Percentiles rank a stretch among this genome's conserved stretches.
Evolutionary conservation across 1,284 basidiomycete species (phyloP).

Genomic region (Trichosporon coremiiforme): DNA sequence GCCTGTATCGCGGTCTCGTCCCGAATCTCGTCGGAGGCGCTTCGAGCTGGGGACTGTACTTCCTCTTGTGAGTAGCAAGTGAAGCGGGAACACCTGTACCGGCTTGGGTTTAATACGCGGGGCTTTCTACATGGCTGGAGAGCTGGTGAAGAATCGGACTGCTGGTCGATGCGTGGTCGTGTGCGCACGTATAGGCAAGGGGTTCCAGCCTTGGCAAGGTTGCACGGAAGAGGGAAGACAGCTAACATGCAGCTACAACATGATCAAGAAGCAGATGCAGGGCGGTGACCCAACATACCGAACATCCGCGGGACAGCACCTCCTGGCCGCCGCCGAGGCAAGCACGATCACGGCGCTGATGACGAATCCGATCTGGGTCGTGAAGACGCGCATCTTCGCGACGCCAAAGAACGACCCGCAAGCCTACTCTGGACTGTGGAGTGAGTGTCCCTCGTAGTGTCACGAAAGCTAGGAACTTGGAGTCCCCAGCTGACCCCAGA

Average conservation of each 20-base stretch:
- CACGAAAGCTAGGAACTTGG: background rate
- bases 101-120: too few relatives aligned
- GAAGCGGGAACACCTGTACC: too few relatives aligned
- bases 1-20: conserved; percentile 85
- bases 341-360: conserved; percentile 90
- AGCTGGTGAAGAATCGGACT: too few relatives aligned
- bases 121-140: too few relatives aligned
- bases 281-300: conserved; percentile 52
- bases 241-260: conserved; percentile 72
- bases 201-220: too few relatives aligned
- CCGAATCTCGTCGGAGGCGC: conserved; percentile 95
- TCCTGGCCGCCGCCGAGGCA: conserved; percentile 90
- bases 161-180: background rate
- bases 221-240: too few relatives aligned
- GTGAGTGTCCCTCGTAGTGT: conserved; percentile 59
- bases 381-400: conserved; percentile 97
- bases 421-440: conserved; percentile 76
- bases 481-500: conserved; percentile 5
- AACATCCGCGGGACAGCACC: conserved; percentile 75
- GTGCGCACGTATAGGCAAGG: background rate
- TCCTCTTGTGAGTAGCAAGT: conserved; percentile 78
- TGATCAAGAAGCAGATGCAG: conserved; percentile 74
- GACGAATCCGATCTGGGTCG: conserved; percentile 98
- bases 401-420: conserved; percentile 66
- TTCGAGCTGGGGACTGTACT: conserved; percentile 97